Base-by-base conservation (phyloP, 2,329 filamentous ascomycete genomes). In the Orbilia ellipsospora region DNA sequence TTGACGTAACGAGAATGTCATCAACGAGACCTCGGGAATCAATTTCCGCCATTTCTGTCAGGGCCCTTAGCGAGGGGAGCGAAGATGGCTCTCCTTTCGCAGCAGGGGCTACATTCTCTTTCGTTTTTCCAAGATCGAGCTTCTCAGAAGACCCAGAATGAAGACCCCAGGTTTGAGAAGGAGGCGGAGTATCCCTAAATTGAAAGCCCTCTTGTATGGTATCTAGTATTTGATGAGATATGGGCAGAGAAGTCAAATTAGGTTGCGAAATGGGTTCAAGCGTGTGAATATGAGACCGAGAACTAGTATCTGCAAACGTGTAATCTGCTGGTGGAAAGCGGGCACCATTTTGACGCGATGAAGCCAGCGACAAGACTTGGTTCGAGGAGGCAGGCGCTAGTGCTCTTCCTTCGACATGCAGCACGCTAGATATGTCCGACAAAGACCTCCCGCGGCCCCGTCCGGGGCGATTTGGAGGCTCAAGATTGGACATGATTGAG, bases 51-150 rank as follows among this genome's bases (percentile, higher is more conserved):
- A 10, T 6, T 48, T 48, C 44, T n/a, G 44, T 7, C 2, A 48
- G 6, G 13, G 31, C 31, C 31, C 6, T 48, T 18, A 48, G 5
- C 16, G 44, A 48, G 13, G 4, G 1, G 16, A 18, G 13, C 8
- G 16, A 18, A 48, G 44, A 13, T 48, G 16, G 44, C 13, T 4
- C 13, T 1, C 16, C 13, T n/a, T 48, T 2, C n/a, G 48, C 16
- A 6, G 12, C 18, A 1, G 69, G 69, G 6, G 69, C 69, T 1
- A 73, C 28, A 57, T 73, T 73, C 28, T 73, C 69, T 18, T 73
- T 73, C 13, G n/a, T 40, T 50, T 52, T 42, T 52, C 65, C 68
- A 16, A 7, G 18, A 4, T 52, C 50, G 20, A 15, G 12, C 26
- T 66, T n/a, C 16, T 10, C 26, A 36, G 52, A 26, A 13, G 26